Evolutionary conservation across 2,329 filamentous ascomycete species (phyloP).

Genomic region (Xylaria polymorpha): DNA sequence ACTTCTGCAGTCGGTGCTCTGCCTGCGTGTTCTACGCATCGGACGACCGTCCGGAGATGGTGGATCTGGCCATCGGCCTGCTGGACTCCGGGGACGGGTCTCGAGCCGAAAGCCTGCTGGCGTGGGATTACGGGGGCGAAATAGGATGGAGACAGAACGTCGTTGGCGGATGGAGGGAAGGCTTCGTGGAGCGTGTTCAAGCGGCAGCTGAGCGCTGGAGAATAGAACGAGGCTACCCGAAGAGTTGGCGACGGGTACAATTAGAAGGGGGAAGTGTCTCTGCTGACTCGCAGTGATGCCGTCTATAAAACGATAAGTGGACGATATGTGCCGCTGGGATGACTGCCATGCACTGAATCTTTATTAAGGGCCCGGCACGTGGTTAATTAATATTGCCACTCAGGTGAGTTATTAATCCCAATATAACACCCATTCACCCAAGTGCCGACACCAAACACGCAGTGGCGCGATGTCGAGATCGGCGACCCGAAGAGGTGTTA

Average conservation of each 20-base stretch:
- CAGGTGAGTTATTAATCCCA: neutral
- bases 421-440: neutral
- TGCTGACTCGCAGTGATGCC: neutral
- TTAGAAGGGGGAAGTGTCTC: constrained; percentile 29
- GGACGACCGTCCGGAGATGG: constrained; percentile 53
- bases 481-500: neutral
- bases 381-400: neutral
- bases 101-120: constrained; percentile 57
- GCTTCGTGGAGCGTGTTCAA: constrained; percentile 48
- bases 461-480: neutral
- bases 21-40: constrained; percentile 59
- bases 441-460: neutral
- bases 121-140: constrained; percentile 56
- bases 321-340: neutral
- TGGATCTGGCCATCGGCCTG: constrained; percentile 60
- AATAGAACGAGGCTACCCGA: constrained; percentile 48
- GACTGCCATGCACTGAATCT: neutral
- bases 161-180: constrained; percentile 56
- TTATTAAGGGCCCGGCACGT: neutral
- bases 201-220: constrained; percentile 54
- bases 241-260: constrained; percentile 48
- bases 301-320: neutral
- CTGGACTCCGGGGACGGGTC: constrained; percentile 58
- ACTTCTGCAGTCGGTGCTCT: constrained; percentile 62
- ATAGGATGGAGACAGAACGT: constrained; percentile 51